Percentiles rank a stretch among this genome's conserved stretches.
phyloP scores from a whole-genome alignment of 2,329 filamentous ascomycete species.

The Pseudocercospora fuligena region DNA sequence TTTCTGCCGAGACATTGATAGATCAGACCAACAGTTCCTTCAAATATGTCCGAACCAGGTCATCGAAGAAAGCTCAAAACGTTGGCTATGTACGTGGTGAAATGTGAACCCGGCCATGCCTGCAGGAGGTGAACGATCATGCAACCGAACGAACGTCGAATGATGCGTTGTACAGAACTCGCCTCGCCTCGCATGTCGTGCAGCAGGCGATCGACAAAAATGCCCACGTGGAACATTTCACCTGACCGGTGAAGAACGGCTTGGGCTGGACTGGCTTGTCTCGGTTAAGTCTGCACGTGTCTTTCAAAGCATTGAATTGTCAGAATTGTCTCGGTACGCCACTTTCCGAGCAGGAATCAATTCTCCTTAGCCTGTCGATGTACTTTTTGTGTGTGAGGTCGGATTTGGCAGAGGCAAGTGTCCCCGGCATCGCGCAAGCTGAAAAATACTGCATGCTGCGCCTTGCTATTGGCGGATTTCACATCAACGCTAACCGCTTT shows the following conservation, averaged over 20 bases:
- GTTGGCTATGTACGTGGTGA: neutral
- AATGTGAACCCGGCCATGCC: no score
- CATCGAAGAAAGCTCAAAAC: neutral
- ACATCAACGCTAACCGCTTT: neutral
- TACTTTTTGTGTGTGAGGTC: neutral
- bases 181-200: neutral
- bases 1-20: neutral
- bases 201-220: no score
- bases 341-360: slow-evolving; percentile 13
- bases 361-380: neutral
- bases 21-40: slow-evolving; percentile 3
- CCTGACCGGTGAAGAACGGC: slow-evolving; percentile 3
- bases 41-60: neutral
- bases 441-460: slow-evolving; percentile 7
- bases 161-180: neutral
- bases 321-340: slow-evolving; percentile 14
- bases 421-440: neutral
- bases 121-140: neutral
- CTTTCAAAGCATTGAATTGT: neutral
- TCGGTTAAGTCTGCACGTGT: slow-evolving; percentile 1
- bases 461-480: slow-evolving; percentile 17
- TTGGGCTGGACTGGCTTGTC: neutral
- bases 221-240: neutral
- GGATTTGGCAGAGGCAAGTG: neutral
- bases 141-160: neutral